Base-by-base conservation (phyloP, 169 alveolate genomes). In the Eimeria nieschulzi region DNA sequence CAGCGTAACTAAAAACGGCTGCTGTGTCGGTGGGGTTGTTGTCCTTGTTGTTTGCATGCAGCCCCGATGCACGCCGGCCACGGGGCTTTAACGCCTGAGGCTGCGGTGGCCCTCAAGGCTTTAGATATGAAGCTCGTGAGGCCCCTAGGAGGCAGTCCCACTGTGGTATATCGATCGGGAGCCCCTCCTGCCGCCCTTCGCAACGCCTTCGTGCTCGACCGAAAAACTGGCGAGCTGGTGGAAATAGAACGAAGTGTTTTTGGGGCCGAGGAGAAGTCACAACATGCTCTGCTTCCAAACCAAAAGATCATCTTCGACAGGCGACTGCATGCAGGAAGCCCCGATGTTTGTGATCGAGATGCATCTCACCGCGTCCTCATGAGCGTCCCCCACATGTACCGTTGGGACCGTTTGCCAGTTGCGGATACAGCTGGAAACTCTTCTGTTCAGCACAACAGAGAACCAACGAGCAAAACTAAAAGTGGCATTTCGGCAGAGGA, bases 311-410 rank as follows among this genome's bases (percentile, higher is more conserved):
- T 80, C 3, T n/a, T 55, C 5, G 88, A 80, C 15, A 55, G 26
- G 1, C 75, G 19, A 39, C 88, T 80, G n/a, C 75, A 54, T 6
- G n/a, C 75, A 8, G 21, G 55, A 7, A 80, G 33, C 61, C 59
- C 88, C 19, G 88, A 80, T 59, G 75, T 46, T 6, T 80, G 88
- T 51, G 88, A 80, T 23, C 23, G 59, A 0, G 88, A 80, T 61
- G 88, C 88, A 7, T 25, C 88, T 0, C 54, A 59, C 39, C 88
- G 33, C 12, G 68, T 80, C 55, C 19, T n/a, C 6, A 15, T 80
- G 17, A 71, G 75, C 0, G 59, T 53, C 9, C 88, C 88, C 21
- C 59, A 56, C n/a, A 1, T 80, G 15, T 80, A 51, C 53, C 19
- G 88, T 25, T 80, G 88, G 88, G 88, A 80, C 12, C 7, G 15